Evolutionary conservation across 164 flowering plant genomes (phyloP), one percentile per base, ranked within the genome.

Genomic region (Saururus chinensis): DNA sequence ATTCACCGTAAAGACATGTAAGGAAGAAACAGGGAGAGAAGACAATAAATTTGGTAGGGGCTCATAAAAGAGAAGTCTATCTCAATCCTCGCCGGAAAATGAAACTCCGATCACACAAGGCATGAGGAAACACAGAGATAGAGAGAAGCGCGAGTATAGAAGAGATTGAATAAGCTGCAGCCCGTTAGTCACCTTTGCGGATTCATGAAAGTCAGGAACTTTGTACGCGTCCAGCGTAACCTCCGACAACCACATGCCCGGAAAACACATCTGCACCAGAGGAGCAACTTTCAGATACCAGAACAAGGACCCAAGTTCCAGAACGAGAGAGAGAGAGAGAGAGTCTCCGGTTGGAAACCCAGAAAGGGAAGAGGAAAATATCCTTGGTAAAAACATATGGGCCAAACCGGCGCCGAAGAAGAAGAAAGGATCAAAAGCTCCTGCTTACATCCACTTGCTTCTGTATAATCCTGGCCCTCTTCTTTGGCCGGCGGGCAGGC

Each of bases 401-500:
- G n/a, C 40, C 26, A 35, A 48, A 48, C 2, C 19, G 21, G 9
- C 13, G 57, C 25, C 57, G 22, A 55, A 51, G 4, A 0, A 25
- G 59, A 56, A 37, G 7, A 17, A 56, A 25, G 59, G 19, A 23
- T 23, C n/a, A 56, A 19, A 53, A 53, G 24, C 37, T 6, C 16
- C 42, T 52, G 40, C 84, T 81, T 77, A 86, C 96, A 77, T 86
- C 91, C 41, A 84, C 16, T 67, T 77, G 71, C 57, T 71, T 82
- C 83, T 83, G 92, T 12, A 82, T 67, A 40, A 0, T 64, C 48
- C 65, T 79, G 0, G 77, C 52, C 62, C 86, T 71, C 80, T 82
- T 88, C 81, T 79, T 84, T 2, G 97, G 96, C 64, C 89, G 63
- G 37, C 96, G 72, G 16, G 83, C 70, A 0, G 90, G 90, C 61